phyloP scores from a whole-genome alignment of 805 yeast species.

The Candida railenensis region DNA sequence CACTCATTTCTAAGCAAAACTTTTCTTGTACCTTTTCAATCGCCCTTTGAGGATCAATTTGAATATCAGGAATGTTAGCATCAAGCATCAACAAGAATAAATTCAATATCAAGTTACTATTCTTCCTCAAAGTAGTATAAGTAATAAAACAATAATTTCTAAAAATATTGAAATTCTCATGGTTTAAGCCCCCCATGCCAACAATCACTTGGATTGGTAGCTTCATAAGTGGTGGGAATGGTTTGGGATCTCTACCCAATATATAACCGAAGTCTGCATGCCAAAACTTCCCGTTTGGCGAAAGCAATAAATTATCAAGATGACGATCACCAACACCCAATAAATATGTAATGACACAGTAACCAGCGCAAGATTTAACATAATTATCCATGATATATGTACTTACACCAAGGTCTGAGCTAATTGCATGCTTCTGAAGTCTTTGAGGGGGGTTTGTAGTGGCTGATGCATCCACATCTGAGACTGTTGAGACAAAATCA shows the following conservation, averaged over 20 bases:
- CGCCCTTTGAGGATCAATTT: conserved; percentile 80
- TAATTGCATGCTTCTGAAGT: conserved; percentile 28
- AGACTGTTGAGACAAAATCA: neutral
- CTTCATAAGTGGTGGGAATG: conserved; percentile 98
- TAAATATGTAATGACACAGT: conserved; percentile 91
- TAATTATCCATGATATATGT: conserved; percentile 86
- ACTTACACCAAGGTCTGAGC: conserved; percentile 47
- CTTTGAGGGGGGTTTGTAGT: neutral
- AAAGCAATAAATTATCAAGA: conserved; percentile 80
- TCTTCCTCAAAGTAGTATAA: conserved; percentile 84
- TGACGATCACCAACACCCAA: conserved; percentile 98
- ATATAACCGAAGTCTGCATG: conserved; percentile 98
- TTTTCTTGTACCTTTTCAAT: conserved; percentile 91
- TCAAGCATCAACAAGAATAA: conserved; percentile 91
- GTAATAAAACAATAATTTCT: conserved; percentile 94
- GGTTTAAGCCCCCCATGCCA: conserved; percentile 93
- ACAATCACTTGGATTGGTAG: conserved; percentile 95
- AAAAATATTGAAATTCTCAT: conserved; percentile 82
- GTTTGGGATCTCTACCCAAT: conserved; percentile 95
- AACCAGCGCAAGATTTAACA: conserved; percentile 95
- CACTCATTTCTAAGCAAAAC: conserved; percentile 89
- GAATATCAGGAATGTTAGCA: conserved; percentile 88
- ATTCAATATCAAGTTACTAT: conserved; percentile 85
- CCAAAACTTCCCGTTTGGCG: conserved; percentile 82
- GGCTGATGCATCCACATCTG: neutral